phyloP scores from a whole-genome alignment of 208 protist genomes.

The Plasmodiophora brassicae region DNA sequence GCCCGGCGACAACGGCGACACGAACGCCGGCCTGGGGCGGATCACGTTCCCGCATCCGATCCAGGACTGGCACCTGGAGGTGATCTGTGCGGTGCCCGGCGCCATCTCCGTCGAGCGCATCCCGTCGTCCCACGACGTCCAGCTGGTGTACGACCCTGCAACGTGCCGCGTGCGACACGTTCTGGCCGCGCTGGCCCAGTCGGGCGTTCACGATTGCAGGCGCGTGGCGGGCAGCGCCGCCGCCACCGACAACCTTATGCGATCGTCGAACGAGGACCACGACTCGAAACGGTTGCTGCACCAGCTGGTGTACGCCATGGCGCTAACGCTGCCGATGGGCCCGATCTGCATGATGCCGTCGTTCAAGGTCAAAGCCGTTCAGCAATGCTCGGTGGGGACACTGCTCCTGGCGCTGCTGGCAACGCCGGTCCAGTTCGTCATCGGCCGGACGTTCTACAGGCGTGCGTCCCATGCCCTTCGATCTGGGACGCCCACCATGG shows the following conservation, averaged over 20 bases:
- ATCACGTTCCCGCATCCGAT: too few relatives aligned
- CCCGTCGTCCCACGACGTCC: background rate
- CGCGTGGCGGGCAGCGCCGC: background rate
- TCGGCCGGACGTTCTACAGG: slow-evolving; percentile 58
- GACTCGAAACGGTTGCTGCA: slow-evolving; percentile 47
- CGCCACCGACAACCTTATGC: background rate
- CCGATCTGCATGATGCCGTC: slow-evolving; percentile 63
- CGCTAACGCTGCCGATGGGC: slow-evolving; percentile 65
- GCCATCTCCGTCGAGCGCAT: background rate
- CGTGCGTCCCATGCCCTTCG: slow-evolving; percentile 49
- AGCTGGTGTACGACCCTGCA: background rate
- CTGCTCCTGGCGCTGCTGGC: slow-evolving; percentile 62
- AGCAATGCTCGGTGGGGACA: slow-evolving; percentile 45
- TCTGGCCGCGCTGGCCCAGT: background rate
- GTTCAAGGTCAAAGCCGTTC: slow-evolving; percentile 51
- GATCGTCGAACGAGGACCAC: background rate
- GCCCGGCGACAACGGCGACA: background rate
- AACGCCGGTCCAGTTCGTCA: slow-evolving; percentile 72
- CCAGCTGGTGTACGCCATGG: slow-evolving; percentile 58
- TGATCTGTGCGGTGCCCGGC: background rate
- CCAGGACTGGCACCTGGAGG: too few relatives aligned
- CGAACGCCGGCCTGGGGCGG: background rate
- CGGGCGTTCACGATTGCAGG: background rate
- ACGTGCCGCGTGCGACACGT: background rate
- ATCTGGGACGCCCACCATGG: slow-evolving; percentile 65